Base-by-base conservation (phyloP, 805 yeast species). In the Starmerella stigmatis region DNA sequence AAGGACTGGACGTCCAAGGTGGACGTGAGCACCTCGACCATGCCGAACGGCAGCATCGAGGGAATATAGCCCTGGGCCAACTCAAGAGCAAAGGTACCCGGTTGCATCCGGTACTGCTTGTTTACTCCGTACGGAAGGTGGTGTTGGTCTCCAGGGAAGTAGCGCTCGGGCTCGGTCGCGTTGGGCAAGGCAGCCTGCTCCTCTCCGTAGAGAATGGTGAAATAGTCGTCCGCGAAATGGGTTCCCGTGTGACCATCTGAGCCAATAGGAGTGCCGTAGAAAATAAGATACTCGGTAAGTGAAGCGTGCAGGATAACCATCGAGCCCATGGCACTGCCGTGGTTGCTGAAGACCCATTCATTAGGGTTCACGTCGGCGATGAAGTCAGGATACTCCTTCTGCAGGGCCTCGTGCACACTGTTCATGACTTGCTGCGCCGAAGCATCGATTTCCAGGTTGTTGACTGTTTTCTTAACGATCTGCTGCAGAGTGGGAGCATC, bases 1-100 rank as follows among this genome's bases (percentile, higher is more conserved):
- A 89, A 70, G 22, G 94, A 76, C 55, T 69, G 63, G 48, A 79
- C 61, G 62, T 92, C 98, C 56, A 88, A 63, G n/a, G 97, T 92
- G 33, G 94, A 79, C 44, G 80, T 73, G 47, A 81, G 58, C 4
- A 81, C 76, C 60, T 86, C 94, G 40, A 84, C 67, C 66, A 92
- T 78, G 0, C 98, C 98, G 63, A 92, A 92, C 17, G 97, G 97
- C 49, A 92, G 72, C 98, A 92, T 92, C 35, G 89, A 80, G 27
- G 98, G 97, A 54, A 92, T 85, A 94, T 95, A 92, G 50, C 98
- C 98, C 68, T 89, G 97, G 7, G 98, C 98, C 58, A 89, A 72
- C 64, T 92, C 98, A 53, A 92, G 68, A 10, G 98, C 96, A 65
- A 79, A 92, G 0, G 83, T 71, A 28, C 81, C 94, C 25, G 74